A percentile compares a stretch with the other conserved stretches of the same genome.
phyloP scores from a whole-genome alignment of 306 rosid genomes.

The Inga laurina region DNA sequence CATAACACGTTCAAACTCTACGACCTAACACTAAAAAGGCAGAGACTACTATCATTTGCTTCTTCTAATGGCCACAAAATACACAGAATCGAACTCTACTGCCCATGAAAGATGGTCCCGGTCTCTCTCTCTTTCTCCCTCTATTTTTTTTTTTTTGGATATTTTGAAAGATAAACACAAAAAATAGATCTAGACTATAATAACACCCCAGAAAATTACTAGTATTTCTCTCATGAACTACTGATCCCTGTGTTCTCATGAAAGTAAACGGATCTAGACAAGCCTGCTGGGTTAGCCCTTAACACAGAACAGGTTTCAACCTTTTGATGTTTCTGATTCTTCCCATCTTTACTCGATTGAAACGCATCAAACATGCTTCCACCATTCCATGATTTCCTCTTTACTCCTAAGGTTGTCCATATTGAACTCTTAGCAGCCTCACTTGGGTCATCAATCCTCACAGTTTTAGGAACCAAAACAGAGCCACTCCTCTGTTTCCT shows the following conservation, averaged over 20 bases:
- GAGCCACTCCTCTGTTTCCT: constrained; percentile 52
- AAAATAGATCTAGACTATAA: not conserved
- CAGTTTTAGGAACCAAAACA: constrained; percentile 80
- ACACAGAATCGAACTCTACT: constrained; percentile 15
- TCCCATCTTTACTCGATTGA: constrained; percentile 51
- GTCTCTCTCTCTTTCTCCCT: constrained; percentile 15
- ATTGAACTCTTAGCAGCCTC: constrained; percentile 96
- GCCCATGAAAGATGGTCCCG: constrained; percentile 25
- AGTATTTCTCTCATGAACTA: not conserved
- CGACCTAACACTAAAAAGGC: constrained; percentile 42
- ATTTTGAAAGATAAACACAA: not conserved
- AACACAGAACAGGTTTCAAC: constrained; percentile 54
- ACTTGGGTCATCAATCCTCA: constrained; percentile 78
- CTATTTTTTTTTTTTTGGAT: not conserved
- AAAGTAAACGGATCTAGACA: constrained; percentile 81
- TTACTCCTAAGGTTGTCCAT: constrained; percentile 86
- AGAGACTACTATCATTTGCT: constrained; percentile 34
- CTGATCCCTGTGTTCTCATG: constrained; percentile 56
- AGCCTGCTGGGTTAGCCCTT: constrained; percentile 91
- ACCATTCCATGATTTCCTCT: constrained; percentile 55
- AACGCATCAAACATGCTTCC: constrained; percentile 71
- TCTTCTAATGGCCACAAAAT: constrained; percentile 25
- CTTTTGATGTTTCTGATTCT: constrained; percentile 11
- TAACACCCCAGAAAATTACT: not conserved
- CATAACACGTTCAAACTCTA: constrained; percentile 35